These are phyloP conservation scores for Zymoseptoria pseudotritici DNA, from an alignment of 2,329 filamentous ascomycete genomes.

Conservation along the genomic window DNA sequence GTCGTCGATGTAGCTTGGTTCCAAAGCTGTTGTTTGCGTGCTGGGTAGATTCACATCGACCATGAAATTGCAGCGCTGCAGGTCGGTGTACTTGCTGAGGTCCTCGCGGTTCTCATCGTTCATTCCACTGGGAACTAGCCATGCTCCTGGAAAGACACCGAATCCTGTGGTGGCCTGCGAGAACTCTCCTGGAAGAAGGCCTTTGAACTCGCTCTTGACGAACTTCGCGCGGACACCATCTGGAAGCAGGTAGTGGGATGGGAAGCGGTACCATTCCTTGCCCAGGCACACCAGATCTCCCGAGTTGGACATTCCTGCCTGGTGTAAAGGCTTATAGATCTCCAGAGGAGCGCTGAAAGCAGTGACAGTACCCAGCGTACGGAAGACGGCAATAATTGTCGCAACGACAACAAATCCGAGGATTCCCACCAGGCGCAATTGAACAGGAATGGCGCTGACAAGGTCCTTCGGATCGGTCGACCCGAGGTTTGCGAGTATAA, in stretches of 20 bases:
- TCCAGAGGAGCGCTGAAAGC: slow-evolving; percentile 76
- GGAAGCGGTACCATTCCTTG: slow-evolving; percentile 98
- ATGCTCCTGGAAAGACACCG: slow-evolving; percentile 75
- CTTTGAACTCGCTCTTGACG: slow-evolving; percentile 80
- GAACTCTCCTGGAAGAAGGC: slow-evolving; percentile 86
- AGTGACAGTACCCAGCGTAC: slow-evolving; percentile 68
- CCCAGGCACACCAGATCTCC: slow-evolving; percentile 77
- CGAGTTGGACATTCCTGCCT: slow-evolving; percentile 45
- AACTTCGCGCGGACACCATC: slow-evolving; percentile 80
- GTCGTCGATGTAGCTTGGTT: slow-evolving; percentile 75
- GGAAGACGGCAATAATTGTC: slow-evolving; percentile 58
- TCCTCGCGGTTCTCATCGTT: slow-evolving; percentile 91
- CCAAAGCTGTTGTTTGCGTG: slow-evolving; percentile 53
- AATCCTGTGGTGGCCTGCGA: slow-evolving; percentile 58
- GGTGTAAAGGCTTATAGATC: slow-evolving; percentile 60
- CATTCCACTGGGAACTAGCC: slow-evolving; percentile 73
- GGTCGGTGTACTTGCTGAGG: slow-evolving; percentile 71
- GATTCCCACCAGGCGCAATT: slow-evolving; percentile 62
- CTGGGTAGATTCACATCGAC: slow-evolving; percentile 77
- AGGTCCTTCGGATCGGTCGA: slow-evolving; percentile 56
- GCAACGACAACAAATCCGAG: slow-evolving; percentile 42
- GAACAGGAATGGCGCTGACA: slow-evolving; percentile 64
- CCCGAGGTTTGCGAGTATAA: slow-evolving; percentile 68
- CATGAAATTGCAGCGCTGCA: slow-evolving; percentile 70
- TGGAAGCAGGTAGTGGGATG: slow-evolving; percentile 85